Percentiles rank a stretch among this genome's conserved stretches.
Evolutionary conservation across 2,329 filamentous ascomycete genomes (phyloP).

Genomic region (Beauveria sp.): DNA sequence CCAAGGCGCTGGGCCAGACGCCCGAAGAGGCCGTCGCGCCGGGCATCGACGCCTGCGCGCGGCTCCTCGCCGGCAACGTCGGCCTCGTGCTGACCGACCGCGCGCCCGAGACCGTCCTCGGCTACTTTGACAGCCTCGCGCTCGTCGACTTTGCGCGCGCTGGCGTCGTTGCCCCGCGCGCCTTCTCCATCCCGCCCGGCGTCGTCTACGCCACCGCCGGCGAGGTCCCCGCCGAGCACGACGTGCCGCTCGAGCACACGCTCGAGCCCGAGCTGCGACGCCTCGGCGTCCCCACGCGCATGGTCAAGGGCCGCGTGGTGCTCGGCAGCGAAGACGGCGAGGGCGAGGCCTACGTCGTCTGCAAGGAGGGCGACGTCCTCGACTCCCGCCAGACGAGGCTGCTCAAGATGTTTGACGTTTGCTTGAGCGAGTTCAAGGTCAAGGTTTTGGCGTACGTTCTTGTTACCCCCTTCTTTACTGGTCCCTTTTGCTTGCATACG

Average conservation of each 20-base stretch:
- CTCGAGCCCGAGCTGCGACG: slow-evolving; percentile 86
- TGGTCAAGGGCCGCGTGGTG: slow-evolving; percentile 82
- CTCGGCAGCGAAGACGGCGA: slow-evolving; percentile 52
- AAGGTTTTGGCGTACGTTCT: slow-evolving; percentile 60
- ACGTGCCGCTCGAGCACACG: slow-evolving; percentile 79
- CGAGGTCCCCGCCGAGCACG: slow-evolving; percentile 70
- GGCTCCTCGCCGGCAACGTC: slow-evolving; percentile 71
- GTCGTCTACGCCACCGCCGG: slow-evolving; percentile 73
- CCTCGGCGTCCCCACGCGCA: slow-evolving; percentile 79
- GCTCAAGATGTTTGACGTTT: slow-evolving; percentile 88
- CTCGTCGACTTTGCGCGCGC: slow-evolving; percentile 88
- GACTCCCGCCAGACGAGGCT: slow-evolving; percentile 90
- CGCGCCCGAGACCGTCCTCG: slow-evolving; percentile 54
- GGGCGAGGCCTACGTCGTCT: slow-evolving; percentile 62
- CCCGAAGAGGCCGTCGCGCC: slow-evolving; percentile 73
- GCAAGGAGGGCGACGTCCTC: slow-evolving; percentile 74
- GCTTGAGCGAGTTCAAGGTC: slow-evolving; percentile 84
- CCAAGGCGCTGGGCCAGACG: slow-evolving; percentile 77
- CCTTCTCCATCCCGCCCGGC: slow-evolving; percentile 77
- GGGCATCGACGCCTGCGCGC: slow-evolving; percentile 62
- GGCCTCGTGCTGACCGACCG: slow-evolving; percentile 88
- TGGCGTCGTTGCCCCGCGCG: slow-evolving; percentile 65
- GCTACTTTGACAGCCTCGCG: slow-evolving; percentile 64
- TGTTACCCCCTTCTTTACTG: neutral
- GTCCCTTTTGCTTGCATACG: neutral